Evolutionary conservation across 306 rosid species (phyloP), one percentile per base, ranked within the genome.

Genomic region (Sicyos baderoa): DNA sequence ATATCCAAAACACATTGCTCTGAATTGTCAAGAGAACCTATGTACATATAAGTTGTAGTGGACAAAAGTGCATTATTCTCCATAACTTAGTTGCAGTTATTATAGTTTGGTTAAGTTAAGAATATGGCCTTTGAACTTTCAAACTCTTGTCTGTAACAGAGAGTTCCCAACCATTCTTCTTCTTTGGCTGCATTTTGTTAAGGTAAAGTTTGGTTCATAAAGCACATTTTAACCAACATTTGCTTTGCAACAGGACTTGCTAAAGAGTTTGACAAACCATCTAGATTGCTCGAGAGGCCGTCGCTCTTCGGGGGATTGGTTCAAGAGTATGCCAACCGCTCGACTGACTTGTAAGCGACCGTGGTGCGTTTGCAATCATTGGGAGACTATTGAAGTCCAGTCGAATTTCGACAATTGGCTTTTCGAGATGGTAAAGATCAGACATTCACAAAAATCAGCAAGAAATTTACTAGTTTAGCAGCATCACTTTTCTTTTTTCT

Each of bases 251-350:
- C 73, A 93, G 97, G 99, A 42, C 63, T 74, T 13, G 96, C 85
- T 0, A 90, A 82, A 68, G 99, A 93, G 79, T 93, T 85, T n/a
- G 97, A 93, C 77, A 76, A 54, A 47, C 99, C 99, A 6, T 71
- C 94, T 3, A 78, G 70, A 68, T 84, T 93, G 86, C 83, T 93
- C 8, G 91, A 88, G 75, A 77, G 84, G 83, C 91, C 52, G 56
- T 89, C 97, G 0, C 80, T 88, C 8, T 93, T 93, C 64, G 95
- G 83, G 12, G 91, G 94, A 5, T 76, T 93, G 57, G 97, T 93
- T 76, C 97, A 88, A 68, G 99, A 93, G 81, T 93, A 93, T 56
- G 96, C 96, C 62, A 88, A 85, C 55, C 91, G 99, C 21, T 85
- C 99, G 1, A 56, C 68, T 11, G 95, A 82, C 52, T 60, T 93